These are phyloP conservation scores for Talaromyces sp. DNA, from an alignment of 2,329 filamentous ascomycete genomes.

Conservation along the genomic window DNA sequence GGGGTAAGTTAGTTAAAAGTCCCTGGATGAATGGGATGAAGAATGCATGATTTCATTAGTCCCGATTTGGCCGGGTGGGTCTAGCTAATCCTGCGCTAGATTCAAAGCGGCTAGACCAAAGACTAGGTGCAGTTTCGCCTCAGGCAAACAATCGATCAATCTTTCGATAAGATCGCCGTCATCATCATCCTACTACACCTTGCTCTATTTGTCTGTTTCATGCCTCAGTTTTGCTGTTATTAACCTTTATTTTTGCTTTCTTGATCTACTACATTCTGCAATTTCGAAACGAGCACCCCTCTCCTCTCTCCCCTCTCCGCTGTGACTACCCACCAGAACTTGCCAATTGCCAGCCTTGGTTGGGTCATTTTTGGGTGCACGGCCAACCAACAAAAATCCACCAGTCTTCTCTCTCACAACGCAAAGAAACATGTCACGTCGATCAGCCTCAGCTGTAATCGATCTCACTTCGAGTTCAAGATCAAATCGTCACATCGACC, in stretches of 20 bases:
- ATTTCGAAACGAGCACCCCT: background rate
- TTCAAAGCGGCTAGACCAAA: background rate
- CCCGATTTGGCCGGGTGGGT: background rate
- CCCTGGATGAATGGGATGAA: background rate
- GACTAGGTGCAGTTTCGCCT: background rate
- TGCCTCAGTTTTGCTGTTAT: background rate
- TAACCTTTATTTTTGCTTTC: background rate
- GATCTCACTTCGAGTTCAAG: slow-evolving; percentile 11
- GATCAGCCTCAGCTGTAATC: slow-evolving; percentile 1
- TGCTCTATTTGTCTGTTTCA: background rate
- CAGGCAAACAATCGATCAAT: background rate
- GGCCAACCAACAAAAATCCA: too few relatives aligned
- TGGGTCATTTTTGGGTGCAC: background rate
- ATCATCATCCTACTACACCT: background rate
- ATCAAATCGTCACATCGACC: slow-evolving; percentile 3
- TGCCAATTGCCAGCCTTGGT: background rate
- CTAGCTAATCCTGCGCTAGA: background rate
- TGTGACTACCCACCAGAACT: background rate
- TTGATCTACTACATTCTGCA: background rate
- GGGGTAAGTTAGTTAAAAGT: background rate
- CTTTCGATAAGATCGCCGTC: background rate
- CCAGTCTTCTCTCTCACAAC: too few relatives aligned
- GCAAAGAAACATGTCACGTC: slow-evolving; percentile 5
- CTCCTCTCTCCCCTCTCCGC: background rate
- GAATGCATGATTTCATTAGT: slow-evolving; percentile 5